These are phyloP conservation scores for Taphrina communis DNA, from an alignment of 1,139 yeast species.

Conservation along the genomic window DNA sequence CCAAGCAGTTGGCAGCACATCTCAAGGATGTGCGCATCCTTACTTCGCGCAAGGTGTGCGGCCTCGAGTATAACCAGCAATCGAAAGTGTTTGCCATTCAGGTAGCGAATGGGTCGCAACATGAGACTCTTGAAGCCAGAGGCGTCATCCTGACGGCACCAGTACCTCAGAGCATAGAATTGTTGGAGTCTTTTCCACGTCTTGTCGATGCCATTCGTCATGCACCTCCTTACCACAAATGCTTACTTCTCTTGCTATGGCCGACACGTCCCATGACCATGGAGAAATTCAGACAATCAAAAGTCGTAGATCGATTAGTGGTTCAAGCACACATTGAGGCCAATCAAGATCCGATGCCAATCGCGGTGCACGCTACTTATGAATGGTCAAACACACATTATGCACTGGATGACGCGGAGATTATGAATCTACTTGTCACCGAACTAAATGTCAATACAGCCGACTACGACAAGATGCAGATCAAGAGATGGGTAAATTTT, in stretches of 20 bases:
- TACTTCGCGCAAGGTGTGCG: constrained; percentile 4
- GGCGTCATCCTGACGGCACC: constrained; percentile 31
- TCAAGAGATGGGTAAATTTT: constrained; percentile 29
- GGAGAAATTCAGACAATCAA: background rate
- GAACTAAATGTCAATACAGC: background rate
- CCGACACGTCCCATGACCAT: constrained; percentile 15
- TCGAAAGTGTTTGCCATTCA: background rate
- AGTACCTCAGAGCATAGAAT: constrained; percentile 22
- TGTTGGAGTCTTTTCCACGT: background rate
- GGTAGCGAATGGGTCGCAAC: background rate
- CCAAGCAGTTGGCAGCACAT: constrained; percentile 16
- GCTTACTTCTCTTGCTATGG: constrained; percentile 27
- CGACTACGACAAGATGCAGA: constrained; percentile 24
- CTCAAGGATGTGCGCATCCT: constrained; percentile 7
- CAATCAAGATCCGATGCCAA: constrained; percentile 20
- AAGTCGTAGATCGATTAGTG: background rate
- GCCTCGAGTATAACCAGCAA: background rate
- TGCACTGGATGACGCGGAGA: background rate
- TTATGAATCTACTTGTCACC: background rate
- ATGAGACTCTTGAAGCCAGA: background rate
- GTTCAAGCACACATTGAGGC: constrained; percentile 22
- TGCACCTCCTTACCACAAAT: constrained; percentile 15
- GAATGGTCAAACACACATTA: constrained; percentile 28
- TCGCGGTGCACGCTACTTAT: constrained; percentile 23
- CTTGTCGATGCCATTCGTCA: background rate